Evolutionary conservation across 2,329 filamentous ascomycete species (phyloP).

Genomic region (Paraphoma chrysanthemicola): DNA sequence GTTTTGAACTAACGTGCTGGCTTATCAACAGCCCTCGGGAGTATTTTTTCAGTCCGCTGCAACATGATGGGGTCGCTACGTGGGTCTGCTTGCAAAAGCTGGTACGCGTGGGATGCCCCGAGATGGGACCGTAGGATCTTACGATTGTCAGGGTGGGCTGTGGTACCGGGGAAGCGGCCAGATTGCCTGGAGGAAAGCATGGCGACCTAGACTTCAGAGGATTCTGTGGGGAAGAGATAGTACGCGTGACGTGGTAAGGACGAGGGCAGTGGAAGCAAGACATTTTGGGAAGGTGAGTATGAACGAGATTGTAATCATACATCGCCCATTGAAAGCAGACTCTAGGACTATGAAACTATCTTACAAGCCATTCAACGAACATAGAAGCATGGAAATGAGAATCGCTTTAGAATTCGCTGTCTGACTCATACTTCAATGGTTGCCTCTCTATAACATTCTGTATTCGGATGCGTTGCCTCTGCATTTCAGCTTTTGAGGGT

Average conservation of each 20-base stretch:
- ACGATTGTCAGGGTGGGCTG: background rate
- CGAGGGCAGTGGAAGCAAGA: no score
- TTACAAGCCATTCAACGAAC: background rate
- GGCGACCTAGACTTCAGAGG: background rate
- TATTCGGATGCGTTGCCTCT: background rate
- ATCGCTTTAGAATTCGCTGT: background rate
- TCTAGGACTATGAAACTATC: background rate
- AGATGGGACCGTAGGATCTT: constrained; percentile 4
- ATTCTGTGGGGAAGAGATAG: background rate
- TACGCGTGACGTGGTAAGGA: background rate
- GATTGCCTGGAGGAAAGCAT: background rate
- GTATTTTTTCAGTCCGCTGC: background rate
- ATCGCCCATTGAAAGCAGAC: background rate
- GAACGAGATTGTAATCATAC: no score
- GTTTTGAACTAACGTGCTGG: background rate
- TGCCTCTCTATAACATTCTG: no score
- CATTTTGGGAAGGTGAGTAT: no score
- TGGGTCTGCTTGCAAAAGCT: background rate
- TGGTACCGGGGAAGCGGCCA: background rate
- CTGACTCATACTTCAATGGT: background rate
- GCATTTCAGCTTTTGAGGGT: background rate
- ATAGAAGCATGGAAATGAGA: no score
- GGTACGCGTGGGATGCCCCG: constrained; percentile 7
- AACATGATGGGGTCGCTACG: background rate
- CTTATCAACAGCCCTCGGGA: background rate